Base-by-base conservation (phyloP, 176 grass and related monocot species). In the Ensete glaucum region DNA sequence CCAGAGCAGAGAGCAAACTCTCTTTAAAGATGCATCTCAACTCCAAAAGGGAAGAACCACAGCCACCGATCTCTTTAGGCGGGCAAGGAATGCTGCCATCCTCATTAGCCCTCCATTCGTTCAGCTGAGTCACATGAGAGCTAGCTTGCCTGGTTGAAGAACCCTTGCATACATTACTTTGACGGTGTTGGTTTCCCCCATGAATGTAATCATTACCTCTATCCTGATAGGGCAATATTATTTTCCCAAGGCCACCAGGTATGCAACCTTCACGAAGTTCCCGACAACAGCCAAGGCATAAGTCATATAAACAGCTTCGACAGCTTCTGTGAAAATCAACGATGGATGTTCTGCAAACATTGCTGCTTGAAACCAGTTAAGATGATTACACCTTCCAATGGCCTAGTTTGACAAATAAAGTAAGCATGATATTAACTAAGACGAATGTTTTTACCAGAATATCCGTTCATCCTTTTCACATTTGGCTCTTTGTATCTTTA, bases 291-390 rank as follows among this genome's bases (percentile, higher is more conserved):
- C 16, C 83, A 54, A 92, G 74, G 53, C 93, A 97, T 57, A 97
- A 56, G n/a, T 97, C 87, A 56, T 90, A 92, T 3, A 15, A 77
- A 83, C 93, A 97, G 52, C 26, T 17, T 8, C 73, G 81, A 72
- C 93, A 97, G 68, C 87, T 90, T 86, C 93, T 84, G 72, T 97
- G 93, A 52, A 87, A 85, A 82, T 97, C 87, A 76, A 87, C 80
- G 58, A 97, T 92, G 49, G 89, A 96, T 62, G 93, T 96, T 81
- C 21, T 92, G 68, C 93, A 92, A 3, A 62, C 83, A 73, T 88
- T 66, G 74, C 93, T 90, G 85, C 75, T 71, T 21, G 17, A 78
- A 34, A 80, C 76, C 6, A 56, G 72, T 57, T 55, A 29, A 25
- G 77, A 11, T 49, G 4, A 68, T 80, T 43, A 86, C 57, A 53